Evolutionary conservation across 805 yeast species (phyloP).

Genomic region (Starmera dryadoides): DNA sequence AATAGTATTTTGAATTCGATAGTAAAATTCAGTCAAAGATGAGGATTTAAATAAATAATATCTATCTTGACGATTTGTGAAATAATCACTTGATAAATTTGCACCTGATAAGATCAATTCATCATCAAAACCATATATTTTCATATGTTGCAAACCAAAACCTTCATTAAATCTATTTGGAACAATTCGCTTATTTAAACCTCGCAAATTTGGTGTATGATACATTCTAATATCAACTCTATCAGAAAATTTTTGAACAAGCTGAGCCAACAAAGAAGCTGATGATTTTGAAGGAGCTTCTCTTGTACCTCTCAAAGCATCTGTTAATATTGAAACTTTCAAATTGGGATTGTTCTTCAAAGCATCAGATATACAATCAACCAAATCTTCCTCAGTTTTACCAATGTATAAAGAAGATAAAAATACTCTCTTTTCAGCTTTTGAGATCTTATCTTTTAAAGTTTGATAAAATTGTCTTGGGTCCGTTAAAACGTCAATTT

Average conservation of each 20-base stretch:
- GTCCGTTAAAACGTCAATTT: conserved; percentile 52
- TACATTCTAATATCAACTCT: conserved; percentile 79
- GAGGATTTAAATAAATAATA: conserved; percentile 65
- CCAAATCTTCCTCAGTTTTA: conserved; percentile 67
- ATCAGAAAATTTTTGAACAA: conserved; percentile 56
- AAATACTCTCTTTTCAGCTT: conserved; percentile 63
- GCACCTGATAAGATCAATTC: conserved; percentile 89
- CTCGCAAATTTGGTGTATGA: conserved; percentile 81
- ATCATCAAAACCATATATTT: conserved; percentile 89
- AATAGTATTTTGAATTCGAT: conserved; percentile 59
- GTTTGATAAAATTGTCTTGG: conserved; percentile 70
- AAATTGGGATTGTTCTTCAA: conserved; percentile 51
- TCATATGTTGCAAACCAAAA: conserved; percentile 93
- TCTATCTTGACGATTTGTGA: conserved; percentile 91
- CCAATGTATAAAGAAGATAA: conserved; percentile 86
- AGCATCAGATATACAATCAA: conserved; percentile 55
- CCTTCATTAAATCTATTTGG: conserved; percentile 90
- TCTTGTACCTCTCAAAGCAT: conserved; percentile 87
- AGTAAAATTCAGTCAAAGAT: conserved; percentile 65
- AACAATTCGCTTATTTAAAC: conserved; percentile 52
- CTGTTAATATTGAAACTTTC: conserved; percentile 68
- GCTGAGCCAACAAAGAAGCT: conserved; percentile 63
- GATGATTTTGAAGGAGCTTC: conserved; percentile 79
- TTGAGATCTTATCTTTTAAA: conserved; percentile 52
- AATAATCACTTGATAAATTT: conserved; percentile 84